A percentile compares a stretch with the other conserved stretches of the same genome.
Conservation (phyloP, 2,329 filamentous ascomycete genomes). For the Trichoderma asperellum region DNA sequence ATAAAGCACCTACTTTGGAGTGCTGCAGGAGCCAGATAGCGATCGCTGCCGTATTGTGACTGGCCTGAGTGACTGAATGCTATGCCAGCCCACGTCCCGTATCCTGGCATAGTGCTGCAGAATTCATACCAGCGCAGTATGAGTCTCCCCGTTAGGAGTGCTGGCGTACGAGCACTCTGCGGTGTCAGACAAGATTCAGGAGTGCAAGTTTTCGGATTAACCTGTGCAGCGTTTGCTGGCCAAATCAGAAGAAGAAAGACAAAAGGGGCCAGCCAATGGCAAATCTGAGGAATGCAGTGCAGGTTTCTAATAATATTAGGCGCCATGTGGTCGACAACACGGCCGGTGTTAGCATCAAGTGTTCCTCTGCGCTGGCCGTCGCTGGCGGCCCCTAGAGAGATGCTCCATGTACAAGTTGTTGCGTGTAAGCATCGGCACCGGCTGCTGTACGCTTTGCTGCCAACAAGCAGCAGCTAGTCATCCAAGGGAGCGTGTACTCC, state of each 20-base stretch:
- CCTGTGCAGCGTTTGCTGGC: conserved; percentile 8
- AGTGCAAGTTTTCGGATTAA: conserved; percentile 22
- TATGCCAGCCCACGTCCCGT: conserved; percentile 27
- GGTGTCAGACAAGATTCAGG: conserved; percentile 28
- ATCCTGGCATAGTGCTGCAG: conserved; percentile 23
- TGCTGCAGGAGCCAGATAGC: conserved; percentile 34
- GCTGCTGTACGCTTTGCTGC: conserved; percentile 1
- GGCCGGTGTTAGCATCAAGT: conserved; percentile 24
- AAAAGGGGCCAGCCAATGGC: conserved; percentile 11
- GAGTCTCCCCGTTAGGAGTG: not conserved
- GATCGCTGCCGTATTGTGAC: conserved; percentile 34
- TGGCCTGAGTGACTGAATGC: conserved; percentile 30
- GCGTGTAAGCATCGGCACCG: not conserved
- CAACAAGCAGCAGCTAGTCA: not conserved
- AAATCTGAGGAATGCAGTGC: conserved; percentile 19
- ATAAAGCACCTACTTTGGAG: conserved; percentile 30
- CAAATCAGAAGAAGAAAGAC: conserved; percentile 8
- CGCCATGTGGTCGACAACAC: conserved; percentile 27
- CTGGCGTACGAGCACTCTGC: not conserved
- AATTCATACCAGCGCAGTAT: conserved; percentile 22
- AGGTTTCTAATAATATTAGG: conserved; percentile 29
- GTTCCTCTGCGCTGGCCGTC: conserved; percentile 24
- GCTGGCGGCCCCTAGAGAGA: not conserved
- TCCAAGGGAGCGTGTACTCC: not conserved
- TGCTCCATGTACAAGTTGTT: too few relatives aligned